Percentiles rank a stretch among this genome's conserved stretches.
These are phyloP conservation scores for Magnolia changhungtana DNA, from an alignment of 164 flowering plant species.

Conservation along the genomic window DNA sequence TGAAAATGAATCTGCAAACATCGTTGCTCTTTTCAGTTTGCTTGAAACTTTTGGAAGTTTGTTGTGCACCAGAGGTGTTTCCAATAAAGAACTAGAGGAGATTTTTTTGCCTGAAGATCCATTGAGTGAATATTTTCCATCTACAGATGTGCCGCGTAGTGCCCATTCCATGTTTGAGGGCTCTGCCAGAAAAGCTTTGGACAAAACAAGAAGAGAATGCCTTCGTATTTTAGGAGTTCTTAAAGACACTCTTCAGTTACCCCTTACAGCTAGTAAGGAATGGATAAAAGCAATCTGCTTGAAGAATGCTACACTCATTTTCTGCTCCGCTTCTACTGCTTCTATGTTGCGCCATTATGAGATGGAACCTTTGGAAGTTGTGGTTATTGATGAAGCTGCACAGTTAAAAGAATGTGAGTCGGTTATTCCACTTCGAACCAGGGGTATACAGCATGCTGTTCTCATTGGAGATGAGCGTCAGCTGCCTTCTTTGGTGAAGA, in stretches of 20 bases:
- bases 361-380: conserved; percentile 18
- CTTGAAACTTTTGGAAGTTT: not conserved
- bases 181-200: not conserved
- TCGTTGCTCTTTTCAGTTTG: not conserved
- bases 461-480: conserved; percentile 52
- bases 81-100: conserved; percentile 21
- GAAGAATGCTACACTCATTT: not conserved
- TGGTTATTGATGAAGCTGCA: conserved; percentile 58
- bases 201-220: not conserved
- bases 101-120: conserved; percentile 23
- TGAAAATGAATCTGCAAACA: not conserved
- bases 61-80: not conserved
- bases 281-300: not conserved
- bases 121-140: not conserved
- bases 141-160: not conserved
- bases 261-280: not conserved
- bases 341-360: not conserved
- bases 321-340: conserved; percentile 1
- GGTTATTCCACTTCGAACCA: conserved; percentile 39
- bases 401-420: conserved; percentile 60
- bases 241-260: not conserved
- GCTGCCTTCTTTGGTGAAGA: conserved; percentile 44
- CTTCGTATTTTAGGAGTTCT: not conserved
- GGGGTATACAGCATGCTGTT: conserved; percentile 37
- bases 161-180: not conserved